phyloP scores from a whole-genome alignment of 208 protist genomes.

The Tritrichomonas foetus region DNA sequence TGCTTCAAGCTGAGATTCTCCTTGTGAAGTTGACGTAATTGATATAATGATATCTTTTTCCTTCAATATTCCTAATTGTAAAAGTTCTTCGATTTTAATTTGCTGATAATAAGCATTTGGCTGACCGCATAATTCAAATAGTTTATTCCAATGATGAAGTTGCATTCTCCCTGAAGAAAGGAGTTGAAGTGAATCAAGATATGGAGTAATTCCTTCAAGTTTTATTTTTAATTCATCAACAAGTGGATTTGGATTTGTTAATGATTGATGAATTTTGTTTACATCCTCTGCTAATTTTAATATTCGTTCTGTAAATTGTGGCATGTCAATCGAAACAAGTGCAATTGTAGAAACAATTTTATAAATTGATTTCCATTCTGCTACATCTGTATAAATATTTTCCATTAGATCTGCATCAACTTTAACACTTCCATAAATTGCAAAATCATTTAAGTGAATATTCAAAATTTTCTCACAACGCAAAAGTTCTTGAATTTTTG shows the following conservation, averaged over 20 bases:
- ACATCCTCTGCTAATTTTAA: background rate
- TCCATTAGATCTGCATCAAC: background rate
- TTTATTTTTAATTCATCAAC: background rate
- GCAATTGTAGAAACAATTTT: background rate
- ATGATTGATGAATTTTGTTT: background rate
- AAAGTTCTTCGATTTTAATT: background rate
- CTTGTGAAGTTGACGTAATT: background rate
- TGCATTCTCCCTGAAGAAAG: background rate
- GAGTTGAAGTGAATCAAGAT: background rate
- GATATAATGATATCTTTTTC: background rate
- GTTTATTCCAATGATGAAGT: background rate
- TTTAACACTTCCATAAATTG: background rate
- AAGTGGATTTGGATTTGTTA: background rate
- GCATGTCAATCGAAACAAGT: background rate
- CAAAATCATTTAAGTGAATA: background rate
- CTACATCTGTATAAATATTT: background rate
- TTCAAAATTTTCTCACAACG: background rate
- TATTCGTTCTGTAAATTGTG: background rate
- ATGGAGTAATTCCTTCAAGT: background rate
- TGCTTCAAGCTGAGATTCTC: background rate
- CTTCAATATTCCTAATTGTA: background rate
- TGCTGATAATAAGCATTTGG: background rate
- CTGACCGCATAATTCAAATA: background rate
- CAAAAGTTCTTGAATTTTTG: background rate
- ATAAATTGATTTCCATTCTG: background rate